Evolutionary conservation across 495 filamentous ascomycete species (phyloP).

Genomic region (Talaromyces adpressus): DNA sequence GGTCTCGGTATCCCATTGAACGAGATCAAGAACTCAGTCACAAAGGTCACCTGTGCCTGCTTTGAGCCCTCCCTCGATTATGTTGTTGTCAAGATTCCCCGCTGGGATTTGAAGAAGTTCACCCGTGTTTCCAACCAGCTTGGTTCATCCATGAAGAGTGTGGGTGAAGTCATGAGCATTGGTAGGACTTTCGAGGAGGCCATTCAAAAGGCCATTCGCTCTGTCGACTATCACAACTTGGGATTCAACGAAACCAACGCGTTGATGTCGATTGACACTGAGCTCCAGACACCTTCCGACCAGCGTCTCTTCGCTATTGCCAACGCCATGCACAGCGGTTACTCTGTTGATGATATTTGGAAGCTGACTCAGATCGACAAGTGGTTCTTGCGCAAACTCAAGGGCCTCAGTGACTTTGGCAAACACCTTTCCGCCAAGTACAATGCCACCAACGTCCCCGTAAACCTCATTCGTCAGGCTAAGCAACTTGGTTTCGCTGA

Average conservation of each 20-base stretch:
- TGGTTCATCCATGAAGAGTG: conserved; percentile 98
- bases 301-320: conserved; percentile 96
- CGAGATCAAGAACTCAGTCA: conserved; percentile 93
- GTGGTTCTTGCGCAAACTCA: conserved; percentile 86
- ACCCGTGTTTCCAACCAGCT: conserved; percentile 90
- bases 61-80: conserved; percentile 99
- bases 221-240: conserved; percentile 90
- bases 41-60: conserved; percentile 92
- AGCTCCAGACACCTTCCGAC: conserved; percentile 95
- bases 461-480: conserved; percentile 62
- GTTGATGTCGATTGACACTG: conserved; percentile 90
- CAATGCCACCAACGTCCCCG: conserved; percentile 60
- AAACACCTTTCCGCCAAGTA: conserved; percentile 61
- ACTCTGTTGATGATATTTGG: conserved; percentile 94
- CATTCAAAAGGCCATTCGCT: conserved; percentile 94
- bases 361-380: conserved; percentile 85
- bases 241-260: conserved; percentile 91
- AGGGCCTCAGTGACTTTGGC: conserved; percentile 82
- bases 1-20: conserved; percentile 93
- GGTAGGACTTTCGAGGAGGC: conserved; percentile 96
- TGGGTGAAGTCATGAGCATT: conserved; percentile 98
- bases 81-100: conserved; percentile 96
- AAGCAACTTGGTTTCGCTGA: conserved; percentile 95
- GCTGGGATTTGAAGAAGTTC: conserved; percentile 99
- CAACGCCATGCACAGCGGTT: conserved; percentile 92